These are phyloP conservation scores for slime mould (Dictyostelium discoideum) DNA, from an alignment of 78 protist genomes.

Conservation along the genomic window DNA sequence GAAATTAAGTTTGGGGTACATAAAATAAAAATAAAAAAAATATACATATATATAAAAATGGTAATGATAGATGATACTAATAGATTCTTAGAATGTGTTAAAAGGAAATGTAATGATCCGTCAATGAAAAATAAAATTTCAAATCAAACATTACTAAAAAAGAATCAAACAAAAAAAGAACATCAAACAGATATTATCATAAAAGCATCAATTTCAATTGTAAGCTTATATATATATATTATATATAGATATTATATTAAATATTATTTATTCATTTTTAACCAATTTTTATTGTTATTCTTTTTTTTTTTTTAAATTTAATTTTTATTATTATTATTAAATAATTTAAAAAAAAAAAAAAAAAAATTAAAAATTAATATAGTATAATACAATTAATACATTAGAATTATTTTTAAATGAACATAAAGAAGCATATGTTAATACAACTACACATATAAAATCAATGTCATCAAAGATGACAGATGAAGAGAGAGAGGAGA, in stretches of 20 bases:
- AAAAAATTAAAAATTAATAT: not conserved
- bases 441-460: conserved; percentile 13
- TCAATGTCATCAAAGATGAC: conserved; percentile 24
- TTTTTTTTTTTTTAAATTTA: not conserved
- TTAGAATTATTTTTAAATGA: conserved; percentile 16
- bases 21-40: too few species aligned
- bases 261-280: not conserved
- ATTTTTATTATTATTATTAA: not conserved
- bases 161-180: not conserved
- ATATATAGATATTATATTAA: too few species aligned
- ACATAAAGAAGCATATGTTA: conserved; percentile 35
- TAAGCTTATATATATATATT: not conserved
- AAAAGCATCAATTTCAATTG: conserved; percentile 37
- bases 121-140: not conserved
- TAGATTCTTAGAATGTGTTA: not conserved
- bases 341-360: not conserved
- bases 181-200: conserved; percentile 5
- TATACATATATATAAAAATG: not conserved
- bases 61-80: conserved; percentile 11
- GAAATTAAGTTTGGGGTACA: too few species aligned
- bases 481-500: conserved; percentile 46
- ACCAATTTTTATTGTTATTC: not conserved
- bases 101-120: conserved; percentile 8
- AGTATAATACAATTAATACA: conserved; percentile 37
- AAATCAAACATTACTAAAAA: not conserved